A percentile compares a stretch with the other conserved stretches of the same genome.
Evolutionary conservation across 257 asterid species (phyloP).

Genomic region (Jacaranda mimosifolia): DNA sequence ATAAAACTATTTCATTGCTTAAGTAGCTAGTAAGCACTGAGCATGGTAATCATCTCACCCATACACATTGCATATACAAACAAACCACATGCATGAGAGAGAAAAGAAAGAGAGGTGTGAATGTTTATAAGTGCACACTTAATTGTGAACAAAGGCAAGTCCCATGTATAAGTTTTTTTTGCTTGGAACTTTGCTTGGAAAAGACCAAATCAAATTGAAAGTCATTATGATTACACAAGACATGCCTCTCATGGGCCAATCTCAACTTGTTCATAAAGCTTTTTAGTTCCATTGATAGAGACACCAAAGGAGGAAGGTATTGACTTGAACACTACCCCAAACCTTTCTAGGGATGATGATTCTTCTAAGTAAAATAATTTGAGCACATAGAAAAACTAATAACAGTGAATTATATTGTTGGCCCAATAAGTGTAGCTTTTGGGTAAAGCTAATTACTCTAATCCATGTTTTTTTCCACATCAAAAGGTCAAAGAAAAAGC

Average conservation of each 20-base stretch:
- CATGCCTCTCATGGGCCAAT: slow-evolving; percentile 82
- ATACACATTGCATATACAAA: slow-evolving; percentile 54
- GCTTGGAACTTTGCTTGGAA: slow-evolving; percentile 49
- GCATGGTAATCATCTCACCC: slow-evolving; percentile 71
- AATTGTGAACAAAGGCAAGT: slow-evolving; percentile 74
- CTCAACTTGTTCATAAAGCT: slow-evolving; percentile 82
- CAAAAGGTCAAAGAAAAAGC: slow-evolving; percentile 64
- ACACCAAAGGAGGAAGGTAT: slow-evolving; percentile 44
- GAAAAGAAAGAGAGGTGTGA: slow-evolving; percentile 26
- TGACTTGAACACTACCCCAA: slow-evolving; percentile 49
- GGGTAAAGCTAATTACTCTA: slow-evolving; percentile 66
- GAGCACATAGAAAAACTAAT: slow-evolving; percentile 26
- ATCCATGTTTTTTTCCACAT: slow-evolving; percentile 57
- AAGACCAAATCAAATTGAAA: slow-evolving; percentile 71
- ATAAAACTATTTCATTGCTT: slow-evolving; percentile 71
- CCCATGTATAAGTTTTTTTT: slow-evolving; percentile 61
- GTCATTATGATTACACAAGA: slow-evolving; percentile 78
- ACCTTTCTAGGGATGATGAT: slow-evolving; percentile 40
- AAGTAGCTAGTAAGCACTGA: slow-evolving; percentile 72
- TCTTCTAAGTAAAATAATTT: slow-evolving; percentile 23
- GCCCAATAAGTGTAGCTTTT: slow-evolving; percentile 59
- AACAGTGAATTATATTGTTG: slow-evolving; percentile 51
- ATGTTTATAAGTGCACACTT: slow-evolving; percentile 44
- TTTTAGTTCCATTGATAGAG: slow-evolving; percentile 69
- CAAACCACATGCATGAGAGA: slow-evolving; percentile 64